A percentile compares a stretch with the other conserved stretches of the same genome.
Evolutionary conservation across 83 land plant genomes (phyloP).

Genomic region (Thuja plicata): DNA sequence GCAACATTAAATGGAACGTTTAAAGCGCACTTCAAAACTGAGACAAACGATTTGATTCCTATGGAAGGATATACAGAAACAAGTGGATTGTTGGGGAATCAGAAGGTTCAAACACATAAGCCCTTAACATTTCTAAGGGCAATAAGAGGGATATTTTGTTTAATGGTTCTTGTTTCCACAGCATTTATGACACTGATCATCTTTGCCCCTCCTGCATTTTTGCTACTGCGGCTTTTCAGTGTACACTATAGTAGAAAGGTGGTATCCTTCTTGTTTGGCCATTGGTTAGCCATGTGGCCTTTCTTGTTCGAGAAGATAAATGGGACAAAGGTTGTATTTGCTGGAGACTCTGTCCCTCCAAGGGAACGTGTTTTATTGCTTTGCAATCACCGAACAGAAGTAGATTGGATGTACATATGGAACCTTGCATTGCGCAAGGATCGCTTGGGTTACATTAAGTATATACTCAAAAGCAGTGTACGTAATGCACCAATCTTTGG

Average conservation of each 20-base stretch:
- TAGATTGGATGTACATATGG: slow-evolving; percentile 99
- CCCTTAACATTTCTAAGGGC: slow-evolving; percentile 60
- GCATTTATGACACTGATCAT: slow-evolving; percentile 68
- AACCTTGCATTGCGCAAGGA: slow-evolving; percentile 87
- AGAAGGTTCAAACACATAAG: slow-evolving; percentile 14
- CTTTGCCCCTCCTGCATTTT: slow-evolving; percentile 48
- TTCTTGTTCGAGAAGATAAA: slow-evolving; percentile 92
- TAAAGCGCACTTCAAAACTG: not conserved
- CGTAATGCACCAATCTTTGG: slow-evolving; percentile 92
- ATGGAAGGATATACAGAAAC: not conserved
- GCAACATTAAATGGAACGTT: not conserved
- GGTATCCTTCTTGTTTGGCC: slow-evolving; percentile 66
- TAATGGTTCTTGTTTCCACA: slow-evolving; percentile 58
- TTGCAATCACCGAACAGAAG: slow-evolving; percentile 93
- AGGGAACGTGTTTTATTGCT: slow-evolving; percentile 75
- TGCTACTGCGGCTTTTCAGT: slow-evolving; percentile 64
- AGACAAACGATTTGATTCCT: not conserved
- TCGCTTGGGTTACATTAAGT: slow-evolving; percentile 77
- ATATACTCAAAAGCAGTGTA: slow-evolving; percentile 89
- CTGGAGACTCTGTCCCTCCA: slow-evolving; percentile 81
- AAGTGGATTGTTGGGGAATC: not conserved
- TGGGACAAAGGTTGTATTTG: slow-evolving; percentile 72
- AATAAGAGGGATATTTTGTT: slow-evolving; percentile 64
- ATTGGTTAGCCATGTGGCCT: slow-evolving; percentile 96
- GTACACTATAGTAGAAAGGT: slow-evolving; percentile 62